Percentiles rank a stretch among this genome's conserved stretches.
phyloP scores from a whole-genome alignment of 73 alveolate genomes.

The Tetrahymena borealis region DNA sequence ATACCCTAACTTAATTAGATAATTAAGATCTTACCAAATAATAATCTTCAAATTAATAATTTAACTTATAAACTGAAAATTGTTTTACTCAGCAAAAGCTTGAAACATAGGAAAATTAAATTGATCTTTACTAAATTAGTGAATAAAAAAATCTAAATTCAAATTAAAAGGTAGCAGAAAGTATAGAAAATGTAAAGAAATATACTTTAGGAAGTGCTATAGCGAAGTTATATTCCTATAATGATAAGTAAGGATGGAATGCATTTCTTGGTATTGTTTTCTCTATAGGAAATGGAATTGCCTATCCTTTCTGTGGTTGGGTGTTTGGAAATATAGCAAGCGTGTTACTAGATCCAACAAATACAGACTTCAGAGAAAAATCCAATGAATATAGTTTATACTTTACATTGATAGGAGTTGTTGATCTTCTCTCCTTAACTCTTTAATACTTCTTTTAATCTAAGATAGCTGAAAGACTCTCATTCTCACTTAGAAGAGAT shows the following conservation, averaged over 20 bases:
- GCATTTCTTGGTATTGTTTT: constrained; percentile 15
- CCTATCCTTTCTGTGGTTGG: constrained; percentile 29
- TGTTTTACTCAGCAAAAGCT: too few relatives aligned
- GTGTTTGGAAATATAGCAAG: constrained; percentile 12
- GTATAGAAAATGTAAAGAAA: not conserved
- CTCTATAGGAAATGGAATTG: constrained; percentile 32
- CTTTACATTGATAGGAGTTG: constrained; percentile 26
- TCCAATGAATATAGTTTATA: constrained; percentile 4
- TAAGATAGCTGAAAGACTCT: constrained; percentile 55
- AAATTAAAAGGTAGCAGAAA: not conserved
- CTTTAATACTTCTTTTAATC: constrained; percentile 57
- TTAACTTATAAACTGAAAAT: too few relatives aligned
- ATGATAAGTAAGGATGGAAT: constrained; percentile 4
- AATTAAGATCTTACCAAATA: too few relatives aligned
- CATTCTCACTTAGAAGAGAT: constrained; percentile 57
- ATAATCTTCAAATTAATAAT: too few relatives aligned
- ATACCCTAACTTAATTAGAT: too few relatives aligned
- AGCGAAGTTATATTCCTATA: not conserved
- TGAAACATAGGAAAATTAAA: too few relatives aligned
- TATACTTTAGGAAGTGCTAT: not conserved
- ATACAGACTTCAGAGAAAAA: not conserved
- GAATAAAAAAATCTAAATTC: not conserved
- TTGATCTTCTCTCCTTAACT: constrained; percentile 21
- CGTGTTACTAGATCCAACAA: not conserved
- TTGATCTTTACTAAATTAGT: not conserved